Base-by-base conservation (phyloP, 805 yeast species). In the Yarrowia porcina region DNA sequence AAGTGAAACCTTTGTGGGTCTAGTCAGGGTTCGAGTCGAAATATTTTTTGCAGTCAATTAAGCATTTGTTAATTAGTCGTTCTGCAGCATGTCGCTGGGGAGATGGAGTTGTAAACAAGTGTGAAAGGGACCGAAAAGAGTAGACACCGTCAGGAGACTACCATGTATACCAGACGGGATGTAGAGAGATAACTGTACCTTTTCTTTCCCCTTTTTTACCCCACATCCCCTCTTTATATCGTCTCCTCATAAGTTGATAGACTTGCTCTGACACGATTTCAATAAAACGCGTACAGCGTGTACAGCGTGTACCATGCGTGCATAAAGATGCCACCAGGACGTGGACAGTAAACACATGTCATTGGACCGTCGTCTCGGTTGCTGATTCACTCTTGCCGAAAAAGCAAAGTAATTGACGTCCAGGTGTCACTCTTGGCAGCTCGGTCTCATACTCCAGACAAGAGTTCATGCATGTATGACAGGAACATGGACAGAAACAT, bases 291-390 rank as follows among this genome's bases (percentile, higher is more conserved):
- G 52, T 45, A 45, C 52, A 45, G 52, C 36, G 52, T 28, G 35
- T 44, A 44, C 50, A 44, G 50, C 50, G 50, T 45, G 52, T 45
- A 18, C 36, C 17, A 45, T 45, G 52, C 52, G 52, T 20, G 52
- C 52, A 45, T 45, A 30, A 3, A n/a, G 6, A 35, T 8, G 32
- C 25, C 52, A 28, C 52, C 36, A 15, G 30, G 18, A 21, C 3
- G 45, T 20, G n/a, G 38, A 27, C 15, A 2, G 13, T 13, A 20
- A 18, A 11, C 30, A 10, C 4, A 15, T 41, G 45, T 12, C 15
- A 41, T 23, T 41, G 45, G 45, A 23, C 27, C 13, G 5, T 3
- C 9, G 6, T 13, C 13, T 4, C 13, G n/a, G 45, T 15, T 41
- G 30, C 45, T 41, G 45, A 21, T 41, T 23, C 20, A n/a, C 27